Percentiles rank a stretch among this genome's conserved stretches.
Evolutionary conservation across 139 green algal genomes (phyloP).

Genomic region (Chlamydomonas applanata): DNA sequence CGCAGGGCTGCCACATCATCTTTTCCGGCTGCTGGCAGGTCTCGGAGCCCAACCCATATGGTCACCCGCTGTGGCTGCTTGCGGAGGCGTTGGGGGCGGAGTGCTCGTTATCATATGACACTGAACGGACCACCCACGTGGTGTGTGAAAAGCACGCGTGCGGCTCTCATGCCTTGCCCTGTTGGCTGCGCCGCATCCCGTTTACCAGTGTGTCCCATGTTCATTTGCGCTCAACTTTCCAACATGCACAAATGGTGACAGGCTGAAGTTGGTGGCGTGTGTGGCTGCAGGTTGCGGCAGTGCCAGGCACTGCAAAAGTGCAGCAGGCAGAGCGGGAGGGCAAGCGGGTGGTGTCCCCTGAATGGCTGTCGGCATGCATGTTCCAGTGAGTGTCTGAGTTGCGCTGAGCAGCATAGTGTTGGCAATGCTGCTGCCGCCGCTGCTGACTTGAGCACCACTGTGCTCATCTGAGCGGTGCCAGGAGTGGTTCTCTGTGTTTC

Average conservation of each 20-base stretch:
- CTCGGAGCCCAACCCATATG: conserved; percentile 30
- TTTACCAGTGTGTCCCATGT: too few relatives aligned
- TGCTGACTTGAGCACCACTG: too few relatives aligned
- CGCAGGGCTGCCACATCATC: conserved; percentile 55
- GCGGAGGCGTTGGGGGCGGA: conserved; percentile 67
- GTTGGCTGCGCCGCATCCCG: too few relatives aligned
- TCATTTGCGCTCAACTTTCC: conserved; percentile 1
- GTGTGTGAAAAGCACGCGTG: too few relatives aligned
- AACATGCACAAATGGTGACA: neutral
- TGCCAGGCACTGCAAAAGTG: conserved; percentile 31
- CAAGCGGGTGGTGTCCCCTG: conserved; percentile 12
- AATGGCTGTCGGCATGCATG: conserved; percentile 14
- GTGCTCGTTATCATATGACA: conserved; percentile 31
- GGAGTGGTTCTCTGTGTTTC: too few relatives aligned
- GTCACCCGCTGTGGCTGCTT: conserved; percentile 76
- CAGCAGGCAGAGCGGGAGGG: neutral
- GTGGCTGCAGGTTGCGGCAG: conserved; percentile 20
- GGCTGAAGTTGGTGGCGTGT: neutral
- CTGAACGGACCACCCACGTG: conserved; percentile 17
- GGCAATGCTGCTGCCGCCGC: too few relatives aligned
- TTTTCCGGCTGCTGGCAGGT: conserved; percentile 79
- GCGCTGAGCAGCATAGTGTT: too few relatives aligned
- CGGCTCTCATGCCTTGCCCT: too few relatives aligned
- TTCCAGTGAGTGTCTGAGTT: conserved; percentile 2
- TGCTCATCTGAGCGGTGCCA: too few relatives aligned